These are phyloP conservation scores for Coniochaeta prunicola DNA, from an alignment of 2,329 filamentous ascomycete species.

Conservation along the genomic window DNA sequence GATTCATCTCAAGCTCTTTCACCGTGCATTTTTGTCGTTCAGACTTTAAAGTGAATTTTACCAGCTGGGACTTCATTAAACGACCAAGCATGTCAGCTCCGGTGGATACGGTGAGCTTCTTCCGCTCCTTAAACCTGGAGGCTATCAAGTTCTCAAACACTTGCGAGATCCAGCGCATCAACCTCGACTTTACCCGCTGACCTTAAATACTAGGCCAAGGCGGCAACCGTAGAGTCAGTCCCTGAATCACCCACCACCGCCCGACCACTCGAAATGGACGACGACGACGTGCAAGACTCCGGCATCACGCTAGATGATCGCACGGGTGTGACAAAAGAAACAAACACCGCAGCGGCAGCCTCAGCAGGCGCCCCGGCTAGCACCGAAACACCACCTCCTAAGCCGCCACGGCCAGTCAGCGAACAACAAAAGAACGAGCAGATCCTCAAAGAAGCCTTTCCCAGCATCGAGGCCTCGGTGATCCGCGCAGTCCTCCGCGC, in stretches of 20 bases:
- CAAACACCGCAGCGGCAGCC: conserved; percentile 14
- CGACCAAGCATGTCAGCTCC: conserved; percentile 33
- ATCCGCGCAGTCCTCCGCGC: conserved; percentile 84
- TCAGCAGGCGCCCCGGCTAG: conserved; percentile 24
- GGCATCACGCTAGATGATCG: conserved; percentile 37
- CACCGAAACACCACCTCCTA: conserved; percentile 53
- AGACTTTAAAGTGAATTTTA: background rate
- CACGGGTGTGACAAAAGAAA: conserved; percentile 16
- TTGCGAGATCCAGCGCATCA: background rate
- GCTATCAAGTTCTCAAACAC: conserved; percentile 1
- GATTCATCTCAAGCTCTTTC: background rate
- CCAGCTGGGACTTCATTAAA: background rate
- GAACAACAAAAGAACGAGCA: conserved; percentile 79
- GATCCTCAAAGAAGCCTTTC: conserved; percentile 91
- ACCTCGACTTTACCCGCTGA: conserved; percentile 5
- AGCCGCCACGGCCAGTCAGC: conserved; percentile 77
- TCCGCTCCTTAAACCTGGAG: background rate
- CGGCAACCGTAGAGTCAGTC: conserved; percentile 27
- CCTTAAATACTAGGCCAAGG: conserved; percentile 31
- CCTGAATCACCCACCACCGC: conserved; percentile 62
- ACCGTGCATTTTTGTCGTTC: background rate
- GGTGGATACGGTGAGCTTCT: conserved; percentile 32
- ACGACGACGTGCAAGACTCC: conserved; percentile 61
- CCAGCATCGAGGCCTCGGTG: conserved; percentile 69
- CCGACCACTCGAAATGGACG: conserved; percentile 59